These are phyloP conservation scores for Starmera pachycereana DNA, from an alignment of 805 yeast genomes.

Conservation along the genomic window DNA sequence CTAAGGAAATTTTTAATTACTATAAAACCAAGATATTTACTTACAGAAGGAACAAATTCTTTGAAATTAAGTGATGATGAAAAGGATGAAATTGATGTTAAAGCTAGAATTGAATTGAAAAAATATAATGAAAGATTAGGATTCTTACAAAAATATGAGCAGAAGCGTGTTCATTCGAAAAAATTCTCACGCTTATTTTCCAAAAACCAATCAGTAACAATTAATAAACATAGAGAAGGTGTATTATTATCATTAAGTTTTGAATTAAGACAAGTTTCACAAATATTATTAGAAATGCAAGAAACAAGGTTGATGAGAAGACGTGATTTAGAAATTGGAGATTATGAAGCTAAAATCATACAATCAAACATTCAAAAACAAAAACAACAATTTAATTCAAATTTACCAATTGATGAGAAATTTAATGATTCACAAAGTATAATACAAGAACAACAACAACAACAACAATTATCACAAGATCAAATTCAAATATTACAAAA, in stretches of 20 bases:
- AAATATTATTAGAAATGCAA: constrained; percentile 15
- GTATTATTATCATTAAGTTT: constrained; percentile 11
- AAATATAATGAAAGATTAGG: constrained; percentile 41
- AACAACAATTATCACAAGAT: constrained; percentile 27
- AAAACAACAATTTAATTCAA: constrained; percentile 8
- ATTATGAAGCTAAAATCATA: constrained; percentile 5
- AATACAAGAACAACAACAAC: constrained; percentile 4
- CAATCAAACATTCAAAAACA: constrained; percentile 15
- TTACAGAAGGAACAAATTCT: constrained; percentile 9
- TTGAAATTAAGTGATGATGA: constrained; percentile 31
- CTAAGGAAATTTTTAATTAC: constrained; percentile 17
- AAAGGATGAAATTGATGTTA: constrained; percentile 46
- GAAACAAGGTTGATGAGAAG: constrained; percentile 17
- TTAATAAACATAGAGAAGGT: constrained; percentile 13
- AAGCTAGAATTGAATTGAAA: constrained; percentile 41
- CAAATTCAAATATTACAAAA: constrained; percentile 47
- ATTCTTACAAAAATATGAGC: constrained; percentile 41
- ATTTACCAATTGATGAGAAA: constrained; percentile 4
- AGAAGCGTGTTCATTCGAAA: constrained; percentile 25
- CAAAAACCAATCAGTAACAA: constrained; percentile 6
- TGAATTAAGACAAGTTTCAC: constrained; percentile 15
- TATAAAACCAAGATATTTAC: constrained; percentile 19
- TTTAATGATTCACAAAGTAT: not conserved
- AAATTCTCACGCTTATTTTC: constrained; percentile 7
- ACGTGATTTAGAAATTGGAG: constrained; percentile 13